Conservation (phyloP, 805 yeast genomes). For the Hemisphaericaspora nanyangensis region DNA sequence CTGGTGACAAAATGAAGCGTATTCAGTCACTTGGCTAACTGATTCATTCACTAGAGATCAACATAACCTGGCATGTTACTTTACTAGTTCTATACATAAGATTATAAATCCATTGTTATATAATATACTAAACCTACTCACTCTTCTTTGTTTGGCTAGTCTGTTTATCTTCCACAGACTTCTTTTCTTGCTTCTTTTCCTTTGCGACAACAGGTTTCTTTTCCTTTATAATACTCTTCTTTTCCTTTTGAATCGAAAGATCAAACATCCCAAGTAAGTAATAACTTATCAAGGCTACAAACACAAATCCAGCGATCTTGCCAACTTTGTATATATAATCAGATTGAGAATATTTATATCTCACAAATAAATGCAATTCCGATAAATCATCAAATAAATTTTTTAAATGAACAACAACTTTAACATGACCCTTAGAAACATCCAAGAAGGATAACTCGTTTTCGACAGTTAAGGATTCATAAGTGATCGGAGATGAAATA, state of each 20-base stretch:
- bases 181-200: too few relatives aligned
- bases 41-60: too few relatives aligned
- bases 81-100: too few relatives aligned
- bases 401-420: conserved; percentile 53
- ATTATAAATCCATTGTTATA: too few relatives aligned
- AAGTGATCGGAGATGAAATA: conserved; percentile 53
- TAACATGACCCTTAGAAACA: conserved; percentile 71
- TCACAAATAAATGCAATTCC: conserved; percentile 51
- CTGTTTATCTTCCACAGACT: too few relatives aligned
- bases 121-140: too few relatives aligned
- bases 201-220: too few relatives aligned
- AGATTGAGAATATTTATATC: conserved; percentile 55
- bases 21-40: too few relatives aligned
- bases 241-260: conserved; percentile 21
- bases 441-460: conserved; percentile 65
- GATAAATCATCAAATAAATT: conserved; percentile 70
- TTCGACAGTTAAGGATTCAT: conserved; percentile 25
- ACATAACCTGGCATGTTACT: too few relatives aligned
- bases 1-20: too few relatives aligned
- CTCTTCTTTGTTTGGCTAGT: too few relatives aligned
- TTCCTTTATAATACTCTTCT: too few relatives aligned
- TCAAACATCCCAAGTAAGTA: conserved; percentile 40
- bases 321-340: conserved; percentile 64
- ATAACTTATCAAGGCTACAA: conserved; percentile 55
- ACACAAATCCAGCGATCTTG: conserved; percentile 57